Conservation (phyloP, 163 green algal species). For the Smithsoniella earleae region DNA sequence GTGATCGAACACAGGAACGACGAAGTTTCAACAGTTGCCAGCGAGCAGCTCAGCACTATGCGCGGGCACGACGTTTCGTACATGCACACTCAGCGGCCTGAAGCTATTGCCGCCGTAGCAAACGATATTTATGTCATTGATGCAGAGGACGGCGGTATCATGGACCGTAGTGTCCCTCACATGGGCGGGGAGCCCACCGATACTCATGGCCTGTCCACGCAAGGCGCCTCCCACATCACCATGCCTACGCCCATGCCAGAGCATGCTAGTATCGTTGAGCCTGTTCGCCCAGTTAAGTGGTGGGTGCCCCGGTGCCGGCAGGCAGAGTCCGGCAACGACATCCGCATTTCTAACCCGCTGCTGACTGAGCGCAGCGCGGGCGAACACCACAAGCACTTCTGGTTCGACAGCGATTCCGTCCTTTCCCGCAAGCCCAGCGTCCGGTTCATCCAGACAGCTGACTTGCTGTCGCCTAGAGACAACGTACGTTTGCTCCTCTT, state of each 20-base stretch:
- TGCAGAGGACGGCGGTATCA: background rate
- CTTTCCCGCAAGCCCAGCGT: conserved; percentile 20
- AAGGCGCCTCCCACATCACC: background rate
- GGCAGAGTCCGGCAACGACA: background rate
- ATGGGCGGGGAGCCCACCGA: background rate
- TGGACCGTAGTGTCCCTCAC: background rate
- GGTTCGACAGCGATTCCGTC: conserved; percentile 1
- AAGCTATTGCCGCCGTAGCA: background rate
- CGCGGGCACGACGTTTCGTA: background rate
- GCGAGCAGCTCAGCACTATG: background rate
- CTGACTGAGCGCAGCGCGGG: background rate
- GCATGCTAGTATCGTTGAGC: background rate
- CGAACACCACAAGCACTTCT: background rate
- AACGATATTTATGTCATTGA: conserved; percentile 1
- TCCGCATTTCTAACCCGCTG: background rate
- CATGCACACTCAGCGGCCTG: background rate
- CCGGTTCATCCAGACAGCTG: background rate
- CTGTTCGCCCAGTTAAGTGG: background rate
- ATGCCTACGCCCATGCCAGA: background rate
- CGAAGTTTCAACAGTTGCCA: background rate
- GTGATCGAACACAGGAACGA: background rate
- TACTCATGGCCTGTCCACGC: too few relatives aligned
- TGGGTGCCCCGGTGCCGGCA: conserved; percentile 1
- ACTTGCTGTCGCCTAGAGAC: background rate
- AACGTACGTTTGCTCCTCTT: background rate